Evolutionary conservation across 2,329 filamentous ascomycete species (phyloP).

Genomic region (Fusarium napiforme): DNA sequence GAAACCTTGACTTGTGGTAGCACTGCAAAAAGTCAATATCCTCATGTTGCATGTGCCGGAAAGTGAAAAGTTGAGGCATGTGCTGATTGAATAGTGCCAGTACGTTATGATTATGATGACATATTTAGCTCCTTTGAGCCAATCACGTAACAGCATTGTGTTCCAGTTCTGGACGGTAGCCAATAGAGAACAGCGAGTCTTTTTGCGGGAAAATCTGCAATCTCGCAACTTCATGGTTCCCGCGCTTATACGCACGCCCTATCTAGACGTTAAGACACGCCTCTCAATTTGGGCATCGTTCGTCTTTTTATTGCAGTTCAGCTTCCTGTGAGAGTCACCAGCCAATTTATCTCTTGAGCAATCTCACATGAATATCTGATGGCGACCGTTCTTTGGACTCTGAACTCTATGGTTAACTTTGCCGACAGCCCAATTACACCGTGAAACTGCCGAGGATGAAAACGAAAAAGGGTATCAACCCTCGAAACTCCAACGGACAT

Average conservation of each 20-base stretch:
- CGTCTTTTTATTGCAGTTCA: background rate
- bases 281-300: background rate
- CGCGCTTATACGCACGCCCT: conserved; percentile 30
- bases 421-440: conserved; percentile 17
- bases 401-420: conserved; percentile 3
- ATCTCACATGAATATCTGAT: background rate
- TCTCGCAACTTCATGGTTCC: conserved; percentile 34
- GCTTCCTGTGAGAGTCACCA: background rate
- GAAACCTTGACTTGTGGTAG: conserved; percentile 5
- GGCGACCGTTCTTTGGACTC: background rate
- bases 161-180: conserved; percentile 14
- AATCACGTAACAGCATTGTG: conserved; percentile 31
- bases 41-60: conserved; percentile 15
- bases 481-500: conserved; percentile 7
- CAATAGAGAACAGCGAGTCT: conserved; percentile 18
- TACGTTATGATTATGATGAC: conserved; percentile 42
- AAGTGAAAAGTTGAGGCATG: conserved; percentile 28
- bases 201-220: conserved; percentile 26
- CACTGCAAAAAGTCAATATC: conserved; percentile 3
- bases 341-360: background rate
- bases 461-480: conserved; percentile 7
- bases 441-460: conserved; percentile 37
- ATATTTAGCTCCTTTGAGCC: conserved; percentile 20
- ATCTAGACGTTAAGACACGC: background rate
- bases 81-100: conserved; percentile 35